Evolutionary conservation across 345 rosid species (phyloP), one percentile per base, ranked within the genome.

Genomic region (Zanthoxylum bungeanum): DNA sequence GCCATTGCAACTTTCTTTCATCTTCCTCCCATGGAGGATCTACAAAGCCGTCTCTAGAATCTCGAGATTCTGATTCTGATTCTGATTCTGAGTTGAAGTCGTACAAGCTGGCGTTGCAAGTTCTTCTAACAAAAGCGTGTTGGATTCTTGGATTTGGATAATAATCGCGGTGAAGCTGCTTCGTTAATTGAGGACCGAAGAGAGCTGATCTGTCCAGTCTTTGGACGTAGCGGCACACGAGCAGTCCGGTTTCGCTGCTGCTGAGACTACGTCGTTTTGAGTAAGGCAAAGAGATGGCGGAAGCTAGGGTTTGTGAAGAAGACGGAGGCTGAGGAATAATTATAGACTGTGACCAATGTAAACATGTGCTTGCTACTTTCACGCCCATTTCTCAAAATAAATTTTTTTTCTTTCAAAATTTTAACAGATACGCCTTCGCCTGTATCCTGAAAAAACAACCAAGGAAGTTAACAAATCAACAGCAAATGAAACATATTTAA

Each of bases 1-100:
- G 79, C 93, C 96, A 89, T 60, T 82, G 86, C 47, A 91, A 65
- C 65, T 95, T 95, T 80, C 89, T 86, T 49, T 82, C 78, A 1
- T 78, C 69, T 47, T 57, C 84, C 0, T 76, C 50, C 75, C 80
- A 83, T 2, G 78, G 75, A 17, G 79, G 82, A 74, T 76, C 80
- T 7, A 72, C 40, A 30, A 72, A 75, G 60, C 40, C 4, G 36
- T 57, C 64, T 50, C n/a, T n/a, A n/a, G n/a, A n/a, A n/a, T n/a
- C n/a, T n/a, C n/a, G n/a, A n/a, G n/a, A n/a, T n/a, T 50, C 61
- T 34, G 74, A 68, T 68, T 46, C 64, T 7, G 76, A 76, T n/a
- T n/a, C n/a, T n/a, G n/a, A n/a, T n/a, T n/a, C n/a, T n/a, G n/a
- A n/a, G 12, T 66, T 72, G 73, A 85, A 90, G 10, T 90, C 76